Evolutionary conservation across 441 rosid genomes (phyloP), one percentile per base, ranked within the genome.

Genomic region (Mallotus repandus): DNA sequence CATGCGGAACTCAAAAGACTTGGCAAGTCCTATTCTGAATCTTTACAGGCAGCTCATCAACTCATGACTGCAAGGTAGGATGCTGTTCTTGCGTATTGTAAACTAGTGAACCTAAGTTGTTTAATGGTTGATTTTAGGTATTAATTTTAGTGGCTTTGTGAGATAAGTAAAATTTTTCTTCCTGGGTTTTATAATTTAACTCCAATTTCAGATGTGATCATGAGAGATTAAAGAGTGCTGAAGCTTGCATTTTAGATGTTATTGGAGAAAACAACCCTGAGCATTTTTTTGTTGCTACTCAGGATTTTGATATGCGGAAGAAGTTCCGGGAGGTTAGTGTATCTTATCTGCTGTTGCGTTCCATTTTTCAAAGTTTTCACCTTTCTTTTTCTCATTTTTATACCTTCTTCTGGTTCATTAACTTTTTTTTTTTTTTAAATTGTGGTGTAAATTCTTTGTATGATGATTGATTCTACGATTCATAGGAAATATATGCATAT

Each of bases 271-370:
- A 81, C 11, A 91, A 93, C 72, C n/a, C 86, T 0, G 94, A 91
- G 70, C 96, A 93, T 76, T 96, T 93, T 79, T 91, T 89, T 76
- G 86, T 93, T 74, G 98, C 95, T 38, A 84, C 95, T 50, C 98
- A 93, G 83, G 97, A 93, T 35, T 84, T 81, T 18, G 87, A 84
- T 50, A 78, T 96, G 74, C 84, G 97, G 67, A 87, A 73, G 77
- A 89, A 86, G 84, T 84, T 95, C 71, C 87, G 80, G 74, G 82
- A 86, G 98, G 97, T 88, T 72, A 55, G 83, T 82, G 1, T 6
- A 48, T 35, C 41, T 35, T 3, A 35, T 35, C 41, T 35, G 41
- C 41, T 5, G 41, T 45, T 45, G 48, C 1, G 46, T 43, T 5
- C 46, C 46, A 48, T 9, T 12, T 12, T 48, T 48, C 14, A 48